These are phyloP conservation scores for Salix arbutifolia DNA, from an alignment of 345 rosid genomes.

Conservation along the genomic window DNA sequence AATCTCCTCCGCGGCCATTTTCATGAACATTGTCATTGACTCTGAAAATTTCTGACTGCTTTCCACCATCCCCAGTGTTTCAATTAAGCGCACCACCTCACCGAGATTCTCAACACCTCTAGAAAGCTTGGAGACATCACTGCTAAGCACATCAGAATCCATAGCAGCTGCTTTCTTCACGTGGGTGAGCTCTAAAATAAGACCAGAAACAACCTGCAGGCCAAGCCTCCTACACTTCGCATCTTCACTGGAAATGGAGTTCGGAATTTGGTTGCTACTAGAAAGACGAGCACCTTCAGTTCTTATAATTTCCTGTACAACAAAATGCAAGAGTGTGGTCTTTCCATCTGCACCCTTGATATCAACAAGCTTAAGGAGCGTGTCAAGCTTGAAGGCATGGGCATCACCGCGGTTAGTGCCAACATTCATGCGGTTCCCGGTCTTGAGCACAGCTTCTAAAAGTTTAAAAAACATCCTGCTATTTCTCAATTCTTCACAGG, in stretches of 20 bases:
- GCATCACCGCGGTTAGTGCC: slow-evolving; percentile 99
- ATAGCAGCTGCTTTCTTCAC: slow-evolving; percentile 97
- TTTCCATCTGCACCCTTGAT: slow-evolving; percentile 96
- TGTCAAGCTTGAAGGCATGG: slow-evolving; percentile 95
- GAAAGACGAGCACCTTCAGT: slow-evolving; percentile 86
- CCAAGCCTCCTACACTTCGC: slow-evolving; percentile 80
- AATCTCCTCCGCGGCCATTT: slow-evolving; percentile 72
- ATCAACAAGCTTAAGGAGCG: slow-evolving; percentile 89
- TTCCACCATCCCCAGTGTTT: slow-evolving; percentile 35
- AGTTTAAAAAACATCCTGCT: slow-evolving; percentile 93
- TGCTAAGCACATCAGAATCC: slow-evolving; percentile 85
- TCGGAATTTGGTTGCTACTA: slow-evolving; percentile 36
- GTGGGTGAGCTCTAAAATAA: slow-evolving; percentile 64
- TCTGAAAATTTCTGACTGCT: slow-evolving; percentile 56
- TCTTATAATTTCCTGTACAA: slow-evolving; percentile 92
- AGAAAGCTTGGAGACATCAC: slow-evolving; percentile 80
- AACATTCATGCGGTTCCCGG: slow-evolving; percentile 98
- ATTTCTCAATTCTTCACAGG: slow-evolving; percentile 88
- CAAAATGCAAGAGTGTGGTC: slow-evolving; percentile 94
- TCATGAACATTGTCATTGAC: slow-evolving; percentile 62
- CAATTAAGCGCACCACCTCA: slow-evolving; percentile 47
- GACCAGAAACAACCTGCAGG: slow-evolving; percentile 84
- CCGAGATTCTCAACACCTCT: slow-evolving; percentile 53
- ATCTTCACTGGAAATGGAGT: slow-evolving; percentile 46
- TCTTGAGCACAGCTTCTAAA: slow-evolving; percentile 90